These are phyloP conservation scores for Aspergillus felis DNA, from an alignment of 2,329 filamentous ascomycete genomes.

Conservation along the genomic window DNA sequence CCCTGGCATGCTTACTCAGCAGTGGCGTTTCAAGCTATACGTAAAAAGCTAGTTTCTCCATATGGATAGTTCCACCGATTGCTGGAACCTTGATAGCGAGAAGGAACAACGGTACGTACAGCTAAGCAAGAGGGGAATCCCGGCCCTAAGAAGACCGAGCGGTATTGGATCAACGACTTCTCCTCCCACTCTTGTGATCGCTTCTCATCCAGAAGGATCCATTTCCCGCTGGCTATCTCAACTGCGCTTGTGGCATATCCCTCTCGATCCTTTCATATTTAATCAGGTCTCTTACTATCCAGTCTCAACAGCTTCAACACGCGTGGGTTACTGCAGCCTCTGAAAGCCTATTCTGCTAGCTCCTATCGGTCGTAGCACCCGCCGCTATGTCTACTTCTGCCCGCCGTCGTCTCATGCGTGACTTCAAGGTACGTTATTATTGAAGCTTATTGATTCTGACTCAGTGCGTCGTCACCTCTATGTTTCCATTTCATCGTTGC, in stretches of 20 bases:
- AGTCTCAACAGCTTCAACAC: background rate
- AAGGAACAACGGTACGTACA: background rate
- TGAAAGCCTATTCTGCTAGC: constrained; percentile 6
- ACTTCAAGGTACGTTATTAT: constrained; percentile 77
- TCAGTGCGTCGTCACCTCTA: background rate
- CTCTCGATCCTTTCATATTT: background rate
- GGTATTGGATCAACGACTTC: constrained; percentile 2
- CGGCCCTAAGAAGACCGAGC: background rate
- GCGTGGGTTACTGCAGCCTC: background rate
- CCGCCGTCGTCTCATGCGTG: constrained; percentile 93
- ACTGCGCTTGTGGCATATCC: background rate
- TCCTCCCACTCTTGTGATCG: constrained; percentile 9
- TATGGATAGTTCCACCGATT: constrained; percentile 13
- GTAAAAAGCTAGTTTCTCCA: constrained; percentile 13
- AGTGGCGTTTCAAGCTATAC: background rate
- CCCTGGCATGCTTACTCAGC: constrained; percentile 1
- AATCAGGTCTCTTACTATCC: background rate
- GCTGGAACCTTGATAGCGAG: background rate
- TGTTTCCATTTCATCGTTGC: constrained; percentile 2
- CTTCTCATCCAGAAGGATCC: background rate
- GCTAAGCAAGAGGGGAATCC: background rate
- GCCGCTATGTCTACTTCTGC: constrained; percentile 82
- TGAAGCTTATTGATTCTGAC: background rate
- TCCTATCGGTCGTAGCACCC: constrained; percentile 8
- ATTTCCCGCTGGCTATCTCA: background rate